These are phyloP conservation scores for Viola odorata DNA, from an alignment of 345 rosid genomes.

Conservation along the genomic window DNA sequence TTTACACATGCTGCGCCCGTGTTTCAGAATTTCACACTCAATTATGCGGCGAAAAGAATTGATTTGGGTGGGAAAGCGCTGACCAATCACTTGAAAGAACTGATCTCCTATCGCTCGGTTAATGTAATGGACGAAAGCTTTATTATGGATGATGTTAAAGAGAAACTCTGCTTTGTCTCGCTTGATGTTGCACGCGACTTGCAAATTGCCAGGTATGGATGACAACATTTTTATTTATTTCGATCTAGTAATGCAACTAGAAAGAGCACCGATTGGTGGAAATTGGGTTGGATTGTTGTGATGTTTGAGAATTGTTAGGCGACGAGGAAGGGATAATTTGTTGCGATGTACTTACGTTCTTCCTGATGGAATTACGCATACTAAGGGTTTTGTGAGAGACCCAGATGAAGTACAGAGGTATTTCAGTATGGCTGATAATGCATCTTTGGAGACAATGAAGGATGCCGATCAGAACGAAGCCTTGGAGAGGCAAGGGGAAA, in stretches of 20 bases:
- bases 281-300: neutral
- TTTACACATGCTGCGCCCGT: slow-evolving; percentile 85
- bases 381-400: slow-evolving; percentile 77
- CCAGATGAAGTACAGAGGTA: slow-evolving; percentile 52
- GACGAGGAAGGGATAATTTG: slow-evolving; percentile 49
- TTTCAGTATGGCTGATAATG: slow-evolving; percentile 26
- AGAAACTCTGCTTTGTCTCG: slow-evolving; percentile 89
- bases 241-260: no score
- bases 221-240: neutral
- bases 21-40: slow-evolving; percentile 62
- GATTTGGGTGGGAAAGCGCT: slow-evolving; percentile 91
- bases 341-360: slow-evolving; percentile 72
- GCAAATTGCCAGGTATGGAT: slow-evolving; percentile 41
- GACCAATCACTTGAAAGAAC: slow-evolving; percentile 83
- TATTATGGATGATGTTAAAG: slow-evolving; percentile 85
- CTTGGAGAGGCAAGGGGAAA: slow-evolving; percentile 31
- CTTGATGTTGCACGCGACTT: slow-evolving; percentile 68
- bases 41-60: slow-evolving; percentile 69
- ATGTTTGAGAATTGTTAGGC: slow-evolving; percentile 27
- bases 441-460: slow-evolving; percentile 19
- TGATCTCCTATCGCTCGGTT: slow-evolving; percentile 70
- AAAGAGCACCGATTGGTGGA: no score
- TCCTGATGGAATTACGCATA: slow-evolving; percentile 76
- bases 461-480: slow-evolving; percentile 26
- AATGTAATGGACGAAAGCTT: slow-evolving; percentile 87